Evolutionary conservation across 768 basidiomycete genomes (phyloP).

Genomic region (Tubosaeta sp.): DNA sequence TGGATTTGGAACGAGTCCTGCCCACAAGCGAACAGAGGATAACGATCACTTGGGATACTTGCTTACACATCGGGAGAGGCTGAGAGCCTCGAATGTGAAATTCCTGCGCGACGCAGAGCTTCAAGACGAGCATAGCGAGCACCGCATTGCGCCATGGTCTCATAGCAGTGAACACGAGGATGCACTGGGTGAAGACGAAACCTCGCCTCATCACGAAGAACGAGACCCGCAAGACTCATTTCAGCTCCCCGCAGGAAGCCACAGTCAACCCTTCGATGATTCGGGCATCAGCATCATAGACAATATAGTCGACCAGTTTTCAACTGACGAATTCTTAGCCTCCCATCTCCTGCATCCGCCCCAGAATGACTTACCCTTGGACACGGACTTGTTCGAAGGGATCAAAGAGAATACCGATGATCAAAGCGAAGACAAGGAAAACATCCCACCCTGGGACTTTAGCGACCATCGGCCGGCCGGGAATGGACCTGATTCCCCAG

Average conservation of each 20-base stretch:
- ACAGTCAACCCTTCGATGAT: slow-evolving; percentile 9
- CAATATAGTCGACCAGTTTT: neutral
- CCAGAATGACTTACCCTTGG: slow-evolving; percentile 4
- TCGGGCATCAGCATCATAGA: slow-evolving; percentile 15
- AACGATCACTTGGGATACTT: slow-evolving; percentile 16
- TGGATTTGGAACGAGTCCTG: slow-evolving; percentile 25
- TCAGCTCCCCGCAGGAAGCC: neutral
- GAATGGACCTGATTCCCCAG: neutral
- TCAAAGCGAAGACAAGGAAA: slow-evolving; percentile 16
- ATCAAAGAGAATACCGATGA: slow-evolving; percentile 14
- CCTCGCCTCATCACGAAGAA: neutral
- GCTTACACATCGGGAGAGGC: slow-evolving; percentile 25
- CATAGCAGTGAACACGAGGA: neutral
- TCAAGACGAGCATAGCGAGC: neutral
- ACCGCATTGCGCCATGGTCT: neutral
- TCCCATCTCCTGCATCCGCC: slow-evolving; percentile 4
- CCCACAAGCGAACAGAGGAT: slow-evolving; percentile 12
- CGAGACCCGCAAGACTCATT: neutral
- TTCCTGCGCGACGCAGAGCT: neutral
- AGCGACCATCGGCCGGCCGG: neutral
- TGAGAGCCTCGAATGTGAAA: slow-evolving; percentile 7
- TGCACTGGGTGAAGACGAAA: neutral
- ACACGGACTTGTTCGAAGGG: neutral
- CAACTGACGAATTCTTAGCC: slow-evolving; percentile 3
- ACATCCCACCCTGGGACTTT: slow-evolving; percentile 6